A percentile compares a stretch with the other conserved stretches of the same genome.
Evolutionary conservation across 176 grass and related monocot genomes (phyloP).

Genomic region (Elaeis guineensis): DNA sequence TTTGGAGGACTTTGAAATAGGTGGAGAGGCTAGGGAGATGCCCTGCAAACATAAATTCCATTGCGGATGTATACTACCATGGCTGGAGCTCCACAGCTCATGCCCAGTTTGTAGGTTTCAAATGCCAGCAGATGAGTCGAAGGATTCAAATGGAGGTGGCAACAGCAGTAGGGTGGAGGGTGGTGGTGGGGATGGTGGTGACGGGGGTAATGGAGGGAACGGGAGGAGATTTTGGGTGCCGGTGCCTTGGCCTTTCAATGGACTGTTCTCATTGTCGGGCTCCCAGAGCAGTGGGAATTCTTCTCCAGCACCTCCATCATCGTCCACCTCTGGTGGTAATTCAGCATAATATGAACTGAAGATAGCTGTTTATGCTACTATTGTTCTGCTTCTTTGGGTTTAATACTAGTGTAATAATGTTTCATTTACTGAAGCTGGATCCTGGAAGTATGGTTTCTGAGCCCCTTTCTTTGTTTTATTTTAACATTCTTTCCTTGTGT

Average conservation of each 20-base stretch:
- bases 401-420: not conserved
- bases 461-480: not conserved
- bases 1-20: constrained; percentile 61
- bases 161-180: constrained; percentile 11
- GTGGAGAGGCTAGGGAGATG: constrained; percentile 65
- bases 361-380: not conserved
- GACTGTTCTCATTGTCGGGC: constrained; percentile 4
- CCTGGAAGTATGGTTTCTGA: constrained; percentile 1
- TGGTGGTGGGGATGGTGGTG: constrained; percentile 1
- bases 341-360: constrained; percentile 10
- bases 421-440: constrained; percentile 1
- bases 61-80: constrained; percentile 56
- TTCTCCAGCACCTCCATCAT: not conserved
- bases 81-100: constrained; percentile 83
- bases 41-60: constrained; percentile 88
- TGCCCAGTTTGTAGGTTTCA: constrained; percentile 82
- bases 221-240: constrained; percentile 7
- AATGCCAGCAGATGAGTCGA: constrained; percentile 50
- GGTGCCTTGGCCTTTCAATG: constrained; percentile 8
- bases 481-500: not conserved
- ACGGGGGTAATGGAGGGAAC: not conserved
- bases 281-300: not conserved
- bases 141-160: constrained; percentile 22
- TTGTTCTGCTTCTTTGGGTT: not conserved
- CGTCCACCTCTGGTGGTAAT: not conserved